Conservation (phyloP, 2,329 filamentous ascomycete species). For the Stemphylium lycopersici region DNA sequence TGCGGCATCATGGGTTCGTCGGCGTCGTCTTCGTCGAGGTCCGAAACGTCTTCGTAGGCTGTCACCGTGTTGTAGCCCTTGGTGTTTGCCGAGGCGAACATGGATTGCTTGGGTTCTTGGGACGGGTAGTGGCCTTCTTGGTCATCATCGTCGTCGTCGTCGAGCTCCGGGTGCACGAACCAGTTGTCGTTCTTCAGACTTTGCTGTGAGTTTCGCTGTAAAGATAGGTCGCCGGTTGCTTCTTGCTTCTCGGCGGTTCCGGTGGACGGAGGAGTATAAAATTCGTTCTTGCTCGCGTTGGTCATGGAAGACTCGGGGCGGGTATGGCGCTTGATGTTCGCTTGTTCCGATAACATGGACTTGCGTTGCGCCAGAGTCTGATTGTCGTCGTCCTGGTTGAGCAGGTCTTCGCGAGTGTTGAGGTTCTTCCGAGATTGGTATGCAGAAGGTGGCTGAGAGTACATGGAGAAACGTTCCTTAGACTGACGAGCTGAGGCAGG, state of each 20-base stretch:
- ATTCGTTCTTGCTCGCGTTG: slow-evolving; percentile 38
- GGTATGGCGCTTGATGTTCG: slow-evolving; percentile 41
- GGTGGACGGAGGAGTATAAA: slow-evolving; percentile 36
- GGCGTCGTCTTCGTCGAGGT: slow-evolving; percentile 36
- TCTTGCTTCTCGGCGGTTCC: slow-evolving; percentile 10
- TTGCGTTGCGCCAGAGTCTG: slow-evolving; percentile 44
- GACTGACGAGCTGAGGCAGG: slow-evolving; percentile 61
- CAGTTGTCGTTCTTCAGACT: slow-evolving; percentile 55
- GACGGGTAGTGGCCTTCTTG: slow-evolving; percentile 17
- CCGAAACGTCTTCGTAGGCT: slow-evolving; percentile 35
- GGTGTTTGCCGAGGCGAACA: slow-evolving; percentile 29
- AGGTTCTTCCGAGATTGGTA: slow-evolving; percentile 48
- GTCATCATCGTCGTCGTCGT: slow-evolving; percentile 20
- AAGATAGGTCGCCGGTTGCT: slow-evolving; percentile 34
- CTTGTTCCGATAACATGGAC: slow-evolving; percentile 41
- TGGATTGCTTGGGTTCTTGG: slow-evolving; percentile 25
- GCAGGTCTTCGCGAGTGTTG: slow-evolving; percentile 40
- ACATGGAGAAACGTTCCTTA: slow-evolving; percentile 55
- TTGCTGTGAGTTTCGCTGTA: slow-evolving; percentile 39
- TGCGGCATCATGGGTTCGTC: slow-evolving; percentile 43
- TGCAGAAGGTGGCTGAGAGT: slow-evolving; percentile 43
- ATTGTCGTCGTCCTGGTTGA: slow-evolving; percentile 33
- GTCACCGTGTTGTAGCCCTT: slow-evolving; percentile 40
- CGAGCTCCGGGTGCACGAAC: slow-evolving; percentile 48
- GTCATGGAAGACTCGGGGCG: slow-evolving; percentile 36